Evolutionary conservation across 345 rosid genomes (phyloP).

Genomic region (Schrenkiella parvula): DNA sequence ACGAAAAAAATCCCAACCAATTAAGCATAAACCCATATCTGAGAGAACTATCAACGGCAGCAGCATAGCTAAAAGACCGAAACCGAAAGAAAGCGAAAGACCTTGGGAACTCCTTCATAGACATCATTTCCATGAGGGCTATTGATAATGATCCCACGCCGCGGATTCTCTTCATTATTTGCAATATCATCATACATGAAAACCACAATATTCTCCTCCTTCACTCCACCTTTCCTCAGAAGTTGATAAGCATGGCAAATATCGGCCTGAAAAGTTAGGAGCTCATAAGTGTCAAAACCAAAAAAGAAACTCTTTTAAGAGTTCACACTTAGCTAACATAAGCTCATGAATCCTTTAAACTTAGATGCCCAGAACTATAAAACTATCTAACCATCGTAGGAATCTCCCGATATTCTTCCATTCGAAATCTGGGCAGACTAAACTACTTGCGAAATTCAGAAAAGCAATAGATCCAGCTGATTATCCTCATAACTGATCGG

Average conservation of each 20-base stretch:
- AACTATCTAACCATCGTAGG: not conserved
- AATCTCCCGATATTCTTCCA: not conserved
- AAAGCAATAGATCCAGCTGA: not conserved
- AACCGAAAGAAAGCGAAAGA: conserved; percentile 20
- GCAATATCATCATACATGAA: conserved; percentile 98
- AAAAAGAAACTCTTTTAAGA: not conserved
- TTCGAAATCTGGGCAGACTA: not conserved
- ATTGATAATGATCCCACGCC: conserved; percentile 78
- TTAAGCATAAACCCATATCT: not conserved
- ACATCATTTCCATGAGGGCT: conserved; percentile 80
- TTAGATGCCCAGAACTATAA: not conserved
- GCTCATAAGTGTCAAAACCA: not conserved
- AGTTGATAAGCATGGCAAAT: conserved; percentile 95
- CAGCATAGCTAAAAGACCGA: not conserved
- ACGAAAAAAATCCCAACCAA: not conserved
- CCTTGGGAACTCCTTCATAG: conserved; percentile 92
- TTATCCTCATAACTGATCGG: not conserved
- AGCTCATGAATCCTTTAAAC: not conserved
- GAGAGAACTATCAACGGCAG: not conserved
- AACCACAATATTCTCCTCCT: conserved; percentile 88
- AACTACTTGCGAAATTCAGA: not conserved
- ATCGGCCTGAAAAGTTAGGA: conserved; percentile 56
- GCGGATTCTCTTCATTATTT: conserved; percentile 63
- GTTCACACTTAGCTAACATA: not conserved
- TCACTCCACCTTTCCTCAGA: conserved; percentile 79